These are phyloP conservation scores for Cryptomeria japonica DNA, from an alignment of 75 land plant genomes.

Conservation along the genomic window DNA sequence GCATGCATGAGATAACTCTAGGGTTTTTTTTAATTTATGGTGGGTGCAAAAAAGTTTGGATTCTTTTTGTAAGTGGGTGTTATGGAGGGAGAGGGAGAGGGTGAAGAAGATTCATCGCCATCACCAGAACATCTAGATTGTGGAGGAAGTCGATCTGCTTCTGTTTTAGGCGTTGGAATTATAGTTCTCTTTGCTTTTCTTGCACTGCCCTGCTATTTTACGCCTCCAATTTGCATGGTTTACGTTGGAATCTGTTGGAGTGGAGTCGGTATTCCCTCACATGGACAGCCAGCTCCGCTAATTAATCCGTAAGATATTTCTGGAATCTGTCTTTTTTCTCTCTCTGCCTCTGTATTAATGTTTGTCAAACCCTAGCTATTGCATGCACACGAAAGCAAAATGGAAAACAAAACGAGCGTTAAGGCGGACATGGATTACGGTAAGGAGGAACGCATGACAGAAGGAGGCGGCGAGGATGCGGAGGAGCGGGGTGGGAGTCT, in stretches of 20 bases:
- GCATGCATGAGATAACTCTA: background rate
- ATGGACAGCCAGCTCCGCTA: background rate
- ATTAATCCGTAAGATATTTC: constrained; percentile 2
- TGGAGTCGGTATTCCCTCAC: background rate
- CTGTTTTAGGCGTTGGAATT: background rate
- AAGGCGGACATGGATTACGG: background rate
- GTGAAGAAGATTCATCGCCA: background rate
- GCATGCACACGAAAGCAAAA: background rate
- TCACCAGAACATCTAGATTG: background rate
- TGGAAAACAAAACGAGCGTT: background rate
- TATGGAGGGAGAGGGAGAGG: background rate
- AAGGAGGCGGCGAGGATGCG: background rate
- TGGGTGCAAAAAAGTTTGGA: background rate
- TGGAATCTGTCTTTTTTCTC: background rate
- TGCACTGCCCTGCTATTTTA: background rate
- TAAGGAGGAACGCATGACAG: background rate
- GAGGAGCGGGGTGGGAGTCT: constrained; percentile 11
- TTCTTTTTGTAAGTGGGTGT: background rate
- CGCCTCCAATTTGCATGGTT: background rate
- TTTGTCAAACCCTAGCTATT: background rate
- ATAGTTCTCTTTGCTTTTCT: background rate
- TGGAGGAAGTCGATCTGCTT: background rate
- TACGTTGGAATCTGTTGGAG: background rate
- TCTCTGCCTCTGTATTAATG: background rate
- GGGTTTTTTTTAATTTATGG: background rate